Conservation (phyloP, 1,284 basidiomycete genomes). For the Apiotrichum brassicae region DNA sequence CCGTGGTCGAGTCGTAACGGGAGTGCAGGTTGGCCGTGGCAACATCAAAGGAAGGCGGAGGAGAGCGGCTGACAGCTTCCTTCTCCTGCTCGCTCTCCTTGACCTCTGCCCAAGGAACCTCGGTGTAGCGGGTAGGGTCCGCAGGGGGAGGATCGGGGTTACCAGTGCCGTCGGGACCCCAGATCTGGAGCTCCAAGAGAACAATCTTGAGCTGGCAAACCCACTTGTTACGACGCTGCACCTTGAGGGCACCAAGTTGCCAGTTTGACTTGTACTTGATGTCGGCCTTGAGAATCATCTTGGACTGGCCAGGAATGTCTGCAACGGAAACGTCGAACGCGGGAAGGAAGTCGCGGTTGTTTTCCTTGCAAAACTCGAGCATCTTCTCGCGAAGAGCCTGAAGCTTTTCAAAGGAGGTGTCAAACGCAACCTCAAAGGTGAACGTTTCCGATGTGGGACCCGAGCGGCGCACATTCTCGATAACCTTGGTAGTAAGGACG, state of each 20-base stretch:
- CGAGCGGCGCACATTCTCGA: conserved; percentile 50
- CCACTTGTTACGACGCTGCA: conserved; percentile 80
- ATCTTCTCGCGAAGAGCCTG: conserved; percentile 72
- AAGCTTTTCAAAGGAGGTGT: conserved; percentile 74
- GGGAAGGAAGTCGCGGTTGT: conserved; percentile 66
- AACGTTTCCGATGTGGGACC: conserved; percentile 53
- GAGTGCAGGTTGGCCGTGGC: conserved; percentile 35
- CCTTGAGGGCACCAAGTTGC: conserved; percentile 68
- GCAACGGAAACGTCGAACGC: conserved; percentile 56
- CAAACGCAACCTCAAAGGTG: conserved; percentile 71
- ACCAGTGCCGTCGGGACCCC: conserved; percentile 60
- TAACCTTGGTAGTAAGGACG: conserved; percentile 61
- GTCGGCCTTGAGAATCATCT: conserved; percentile 69
- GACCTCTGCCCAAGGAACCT: conserved; percentile 65
- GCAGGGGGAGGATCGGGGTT: conserved; percentile 55
- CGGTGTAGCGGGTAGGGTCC: conserved; percentile 57
- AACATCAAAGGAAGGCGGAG: conserved; percentile 41
- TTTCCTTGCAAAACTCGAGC: conserved; percentile 67
- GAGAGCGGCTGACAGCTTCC: conserved; percentile 17
- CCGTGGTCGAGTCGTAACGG: conserved; percentile 37
- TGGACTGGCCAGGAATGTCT: conserved; percentile 77
- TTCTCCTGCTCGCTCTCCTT: conserved; percentile 47
- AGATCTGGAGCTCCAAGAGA: conserved; percentile 65
- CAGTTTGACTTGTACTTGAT: conserved; percentile 84
- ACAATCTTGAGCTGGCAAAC: conserved; percentile 72